These are phyloP conservation scores for Cucurbita argyrosperma DNA, from an alignment of 306 rosid species.

Conservation along the genomic window DNA sequence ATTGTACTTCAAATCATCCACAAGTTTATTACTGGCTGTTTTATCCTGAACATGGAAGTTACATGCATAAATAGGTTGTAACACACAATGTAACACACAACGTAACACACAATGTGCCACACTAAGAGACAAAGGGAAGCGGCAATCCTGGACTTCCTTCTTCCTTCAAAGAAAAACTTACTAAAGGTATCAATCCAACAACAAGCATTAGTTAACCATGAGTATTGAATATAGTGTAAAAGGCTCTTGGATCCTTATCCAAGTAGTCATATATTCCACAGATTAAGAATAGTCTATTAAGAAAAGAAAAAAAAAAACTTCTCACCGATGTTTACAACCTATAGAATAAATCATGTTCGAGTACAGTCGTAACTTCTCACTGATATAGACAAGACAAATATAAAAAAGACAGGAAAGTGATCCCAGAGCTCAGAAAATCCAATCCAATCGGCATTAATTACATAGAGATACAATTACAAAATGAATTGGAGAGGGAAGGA, in stretches of 20 bases:
- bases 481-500: background rate
- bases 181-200: background rate
- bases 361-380: background rate
- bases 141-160: background rate
- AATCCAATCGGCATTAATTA: background rate
- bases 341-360: too few species aligned
- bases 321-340: too few species aligned
- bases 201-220: background rate
- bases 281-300: background rate
- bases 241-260: background rate
- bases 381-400: background rate
- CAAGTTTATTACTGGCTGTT: background rate
- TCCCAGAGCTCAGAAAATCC: background rate
- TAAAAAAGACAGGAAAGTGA: background rate
- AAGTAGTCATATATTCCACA: background rate
- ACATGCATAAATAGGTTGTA: background rate
- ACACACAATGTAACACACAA: background rate
- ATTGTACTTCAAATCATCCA: constrained; percentile 39
- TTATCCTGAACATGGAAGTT: constrained; percentile 11
- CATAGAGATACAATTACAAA: background rate
- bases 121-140: background rate
- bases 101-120: background rate
- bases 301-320: background rate
- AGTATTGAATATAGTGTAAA: background rate
- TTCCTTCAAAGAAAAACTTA: background rate